Evolutionary conservation across 805 yeast genomes (phyloP), one percentile per base, ranked within the genome.

Genomic region (Saccharomycopsis lassenensis): DNA sequence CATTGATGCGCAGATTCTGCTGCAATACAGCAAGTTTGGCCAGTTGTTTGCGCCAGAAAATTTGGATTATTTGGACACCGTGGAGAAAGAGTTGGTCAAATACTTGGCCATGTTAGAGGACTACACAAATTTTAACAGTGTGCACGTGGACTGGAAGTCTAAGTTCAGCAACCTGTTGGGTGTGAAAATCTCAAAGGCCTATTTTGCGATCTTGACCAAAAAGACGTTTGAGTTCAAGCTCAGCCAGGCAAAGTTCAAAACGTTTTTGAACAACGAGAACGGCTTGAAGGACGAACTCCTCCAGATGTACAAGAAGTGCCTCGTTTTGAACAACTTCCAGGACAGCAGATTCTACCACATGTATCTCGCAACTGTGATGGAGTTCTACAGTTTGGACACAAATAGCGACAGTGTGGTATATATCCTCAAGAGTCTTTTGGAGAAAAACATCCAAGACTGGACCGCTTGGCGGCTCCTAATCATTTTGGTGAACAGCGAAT

Each of bases 301-400:
- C 1, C 7, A 22, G n/a, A 19, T 29, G n/a, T 40, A 26, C 24
- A 37, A 29, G 18, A 33, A 30, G 18, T 41, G 44, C 27, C 19
- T 41, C 7, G 24, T 23, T 8, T 36, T 41, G 17, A 38, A 39
- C 16, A 22, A 23, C 4, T 41, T 30, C 24, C 30, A 18, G 11
- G 24, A 41, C 25, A 25, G n/a, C n/a, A n/a, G n/a, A n/a, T n/a
- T n/a, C n/a, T 29, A 29, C 32, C 27, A 36, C 8, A 38, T 36
- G 12, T 35, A 22, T 12, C 15, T 33, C 12, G 15, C 24, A 8
- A 33, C 20, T 21, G n/a, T 39, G 19, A 4, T 42, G 10, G 29
- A 32, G 25, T 42, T 42, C 22, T 30, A n/a, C 30, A n/a, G 18
- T 16, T 39, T 38, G 26, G 36, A 38, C 10, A 28, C 32, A 20